Evolutionary conservation across 83 land plant genomes (phyloP).

Genomic region (Isoetes engelmannii): DNA sequence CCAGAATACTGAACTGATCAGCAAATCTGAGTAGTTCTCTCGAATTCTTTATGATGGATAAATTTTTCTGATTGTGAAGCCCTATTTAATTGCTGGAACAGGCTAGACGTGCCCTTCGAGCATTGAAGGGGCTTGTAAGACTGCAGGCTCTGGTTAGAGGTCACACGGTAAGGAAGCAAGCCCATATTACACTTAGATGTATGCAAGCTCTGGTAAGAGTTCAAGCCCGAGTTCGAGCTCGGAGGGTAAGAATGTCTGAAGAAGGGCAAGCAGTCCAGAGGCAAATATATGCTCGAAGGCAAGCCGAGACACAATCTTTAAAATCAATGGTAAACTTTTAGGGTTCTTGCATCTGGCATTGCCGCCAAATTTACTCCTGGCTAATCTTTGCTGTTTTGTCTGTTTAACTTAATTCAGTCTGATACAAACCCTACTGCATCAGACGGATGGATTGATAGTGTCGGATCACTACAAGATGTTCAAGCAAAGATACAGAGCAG

Average conservation of each 20-base stretch:
- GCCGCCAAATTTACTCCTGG: too few relatives aligned
- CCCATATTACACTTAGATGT: conserved; percentile 29
- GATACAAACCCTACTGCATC: neutral
- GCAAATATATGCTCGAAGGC: conserved; percentile 24
- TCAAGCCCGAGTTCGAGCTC: conserved; percentile 32
- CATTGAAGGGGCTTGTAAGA: conserved; percentile 25
- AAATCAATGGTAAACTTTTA: too few relatives aligned
- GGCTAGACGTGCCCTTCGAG: conserved; percentile 33
- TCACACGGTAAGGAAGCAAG: conserved; percentile 27
- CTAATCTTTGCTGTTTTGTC: too few relatives aligned
- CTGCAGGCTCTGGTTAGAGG: conserved; percentile 32
- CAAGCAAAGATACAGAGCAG: conserved; percentile 54
- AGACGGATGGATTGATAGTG: conserved; percentile 56
- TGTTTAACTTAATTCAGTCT: too few relatives aligned
- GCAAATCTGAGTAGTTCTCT: too few relatives aligned
- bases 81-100: neutral
- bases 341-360: too few relatives aligned
- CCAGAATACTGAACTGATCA: too few relatives aligned
- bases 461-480: conserved; percentile 53
- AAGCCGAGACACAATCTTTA: neutral
- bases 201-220: conserved; percentile 37
- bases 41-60: too few relatives aligned
- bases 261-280: conserved; percentile 21
- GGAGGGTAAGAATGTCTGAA: conserved; percentile 27
- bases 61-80: too few relatives aligned